Evolutionary conservation across 495 filamentous ascomycete species (phyloP).

Genomic region (Neurospora intermedia): DNA sequence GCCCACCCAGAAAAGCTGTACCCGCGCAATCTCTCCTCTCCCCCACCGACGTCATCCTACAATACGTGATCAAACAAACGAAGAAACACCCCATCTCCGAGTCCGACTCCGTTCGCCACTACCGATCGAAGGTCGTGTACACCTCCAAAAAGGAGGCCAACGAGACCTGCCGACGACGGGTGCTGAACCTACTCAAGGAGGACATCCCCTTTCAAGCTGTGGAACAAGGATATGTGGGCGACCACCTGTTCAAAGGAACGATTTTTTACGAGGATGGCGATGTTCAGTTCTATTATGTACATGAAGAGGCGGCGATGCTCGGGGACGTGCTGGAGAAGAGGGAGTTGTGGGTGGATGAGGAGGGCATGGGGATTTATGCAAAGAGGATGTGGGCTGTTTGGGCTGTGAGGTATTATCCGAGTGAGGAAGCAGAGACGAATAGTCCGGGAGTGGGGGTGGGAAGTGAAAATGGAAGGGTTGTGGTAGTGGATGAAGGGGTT

Average conservation of each 20-base stretch:
- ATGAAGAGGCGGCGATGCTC: background rate
- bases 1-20: background rate
- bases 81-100: background rate
- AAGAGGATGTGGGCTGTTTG: slow-evolving; percentile 12
- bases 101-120: background rate
- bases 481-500: background rate
- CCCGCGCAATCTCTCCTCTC: background rate
- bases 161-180: background rate
- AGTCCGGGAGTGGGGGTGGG: background rate
- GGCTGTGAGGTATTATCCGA: background rate
- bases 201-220: too few species aligned
- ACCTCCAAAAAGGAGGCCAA: background rate
- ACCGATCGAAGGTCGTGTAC: background rate
- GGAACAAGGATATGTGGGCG: too few species aligned
- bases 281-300: slow-evolving; percentile 2
- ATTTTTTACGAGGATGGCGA: background rate
- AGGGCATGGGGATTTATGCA: background rate
- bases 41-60: background rate
- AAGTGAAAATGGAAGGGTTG: background rate
- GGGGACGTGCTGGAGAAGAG: background rate
- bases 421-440: background rate
- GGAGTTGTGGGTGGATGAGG: slow-evolving; percentile 1
- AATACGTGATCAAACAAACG: slow-evolving; percentile 5
- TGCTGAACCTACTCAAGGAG: background rate
- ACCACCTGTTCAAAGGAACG: background rate